Evolutionary conservation across 208 protist species (phyloP).

Genomic region (Crithidia expoeki): DNA sequence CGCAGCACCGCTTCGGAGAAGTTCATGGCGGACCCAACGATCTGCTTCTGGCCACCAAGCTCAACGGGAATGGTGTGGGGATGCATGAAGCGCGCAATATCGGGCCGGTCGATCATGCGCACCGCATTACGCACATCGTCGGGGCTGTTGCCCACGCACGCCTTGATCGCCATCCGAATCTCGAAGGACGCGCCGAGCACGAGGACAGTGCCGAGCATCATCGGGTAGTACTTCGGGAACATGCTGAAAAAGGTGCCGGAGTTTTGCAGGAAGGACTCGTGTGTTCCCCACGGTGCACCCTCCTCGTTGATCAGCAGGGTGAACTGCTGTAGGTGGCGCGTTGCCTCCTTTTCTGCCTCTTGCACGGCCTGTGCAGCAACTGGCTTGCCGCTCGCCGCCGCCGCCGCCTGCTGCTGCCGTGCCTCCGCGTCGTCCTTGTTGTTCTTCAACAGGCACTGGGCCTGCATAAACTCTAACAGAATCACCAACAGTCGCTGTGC

Average conservation of each 20-base stretch:
- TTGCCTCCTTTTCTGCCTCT: conserved; percentile 14
- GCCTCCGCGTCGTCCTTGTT: conserved; percentile 31
- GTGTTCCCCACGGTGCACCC: conserved; percentile 37
- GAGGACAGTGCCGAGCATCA: conserved; percentile 58
- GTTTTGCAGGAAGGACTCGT: conserved; percentile 46
- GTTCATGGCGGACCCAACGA: conserved; percentile 22
- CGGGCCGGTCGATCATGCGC: conserved; percentile 53
- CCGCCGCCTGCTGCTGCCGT: conserved; percentile 18
- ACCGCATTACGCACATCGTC: conserved; percentile 40
- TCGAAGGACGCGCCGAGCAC: conserved; percentile 57
- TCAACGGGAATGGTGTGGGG: conserved; percentile 43
- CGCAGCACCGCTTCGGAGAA: conserved; percentile 76
- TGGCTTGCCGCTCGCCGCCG: background rate
- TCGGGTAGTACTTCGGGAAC: conserved; percentile 78
- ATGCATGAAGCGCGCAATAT: conserved; percentile 62
- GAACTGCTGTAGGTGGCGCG: conserved; percentile 50
- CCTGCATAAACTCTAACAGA: conserved; percentile 79
- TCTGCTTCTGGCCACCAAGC: conserved; percentile 48
- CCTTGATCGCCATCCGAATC: conserved; percentile 55
- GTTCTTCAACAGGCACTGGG: conserved; percentile 40
- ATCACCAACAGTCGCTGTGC: conserved; percentile 61
- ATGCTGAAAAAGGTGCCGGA: conserved; percentile 43
- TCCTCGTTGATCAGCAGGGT: conserved; percentile 75
- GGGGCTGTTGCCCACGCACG: conserved; percentile 36
- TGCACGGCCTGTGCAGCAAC: background rate